Conservation (phyloP, 2,329 filamentous ascomycete species). For the Thielaviopsis punctulata region DNA sequence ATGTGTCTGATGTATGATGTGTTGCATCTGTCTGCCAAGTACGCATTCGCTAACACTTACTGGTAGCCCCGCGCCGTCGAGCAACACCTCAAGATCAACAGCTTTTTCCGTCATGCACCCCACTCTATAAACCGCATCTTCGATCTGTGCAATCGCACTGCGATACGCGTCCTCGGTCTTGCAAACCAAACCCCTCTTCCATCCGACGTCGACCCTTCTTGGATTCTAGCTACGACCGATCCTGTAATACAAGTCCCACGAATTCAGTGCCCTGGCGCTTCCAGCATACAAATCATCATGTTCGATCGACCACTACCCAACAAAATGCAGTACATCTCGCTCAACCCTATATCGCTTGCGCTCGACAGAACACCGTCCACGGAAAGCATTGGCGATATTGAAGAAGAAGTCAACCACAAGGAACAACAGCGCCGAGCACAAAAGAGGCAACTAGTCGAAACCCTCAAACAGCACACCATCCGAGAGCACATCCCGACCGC, state of each 20-base stretch:
- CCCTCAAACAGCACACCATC: slow-evolving; percentile 77
- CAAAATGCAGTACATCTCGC: slow-evolving; percentile 90
- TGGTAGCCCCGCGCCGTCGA: slow-evolving; percentile 61
- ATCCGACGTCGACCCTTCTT: slow-evolving; percentile 45
- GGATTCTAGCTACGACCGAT: slow-evolving; percentile 45
- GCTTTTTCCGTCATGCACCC: slow-evolving; percentile 65
- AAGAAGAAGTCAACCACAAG: slow-evolving; percentile 55
- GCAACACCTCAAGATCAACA: slow-evolving; percentile 67
- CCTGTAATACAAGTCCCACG: slow-evolving; percentile 41
- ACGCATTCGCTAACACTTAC: neutral
- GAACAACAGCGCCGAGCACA: slow-evolving; percentile 40
- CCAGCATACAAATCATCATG: slow-evolving; percentile 71
- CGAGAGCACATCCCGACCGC: slow-evolving; percentile 56
- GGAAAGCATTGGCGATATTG: slow-evolving; percentile 23
- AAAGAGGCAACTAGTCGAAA: slow-evolving; percentile 56
- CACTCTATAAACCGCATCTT: slow-evolving; percentile 69
- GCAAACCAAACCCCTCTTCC: slow-evolving; percentile 45
- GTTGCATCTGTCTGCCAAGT: neutral
- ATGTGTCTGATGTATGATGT: slow-evolving; percentile 66
- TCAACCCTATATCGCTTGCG: slow-evolving; percentile 74
- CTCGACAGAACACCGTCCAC: slow-evolving; percentile 50
- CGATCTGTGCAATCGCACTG: slow-evolving; percentile 64
- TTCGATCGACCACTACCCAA: slow-evolving; percentile 75
- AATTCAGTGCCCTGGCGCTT: slow-evolving; percentile 53
- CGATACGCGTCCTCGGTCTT: slow-evolving; percentile 72